Evolutionary conservation across 78 protist genomes (phyloP).

Genomic region (Dictyostelium intermedium): DNA sequence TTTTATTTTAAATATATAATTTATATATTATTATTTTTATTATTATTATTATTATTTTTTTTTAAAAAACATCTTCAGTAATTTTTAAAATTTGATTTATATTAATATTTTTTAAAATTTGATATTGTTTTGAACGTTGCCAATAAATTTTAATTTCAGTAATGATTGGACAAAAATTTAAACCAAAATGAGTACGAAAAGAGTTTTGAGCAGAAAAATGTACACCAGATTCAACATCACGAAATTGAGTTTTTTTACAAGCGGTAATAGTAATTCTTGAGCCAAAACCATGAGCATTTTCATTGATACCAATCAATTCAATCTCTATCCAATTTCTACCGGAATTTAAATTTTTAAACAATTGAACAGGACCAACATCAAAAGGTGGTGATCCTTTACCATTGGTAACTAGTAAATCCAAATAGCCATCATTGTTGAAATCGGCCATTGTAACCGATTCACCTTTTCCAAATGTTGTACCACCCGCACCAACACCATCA

Average conservation of each 20-base stretch:
- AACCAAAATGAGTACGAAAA: slow-evolving; percentile 59
- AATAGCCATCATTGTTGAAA: slow-evolving; percentile 41
- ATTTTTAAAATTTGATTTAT: slow-evolving; percentile 48
- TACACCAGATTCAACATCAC: slow-evolving; percentile 71
- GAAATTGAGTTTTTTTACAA: slow-evolving; percentile 20
- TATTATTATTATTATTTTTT: not conserved
- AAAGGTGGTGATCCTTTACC: slow-evolving; percentile 70
- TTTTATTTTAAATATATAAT: not conserved
- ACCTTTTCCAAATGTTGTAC: slow-evolving; percentile 62
- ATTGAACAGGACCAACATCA: slow-evolving; percentile 61
- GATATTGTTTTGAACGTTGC: slow-evolving; percentile 46
- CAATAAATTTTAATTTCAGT: slow-evolving; percentile 47
- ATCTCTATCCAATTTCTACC: slow-evolving; percentile 46
- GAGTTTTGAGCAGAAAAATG: slow-evolving; percentile 67
- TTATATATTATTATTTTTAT: not conserved
- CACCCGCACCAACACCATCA: slow-evolving; percentile 66
- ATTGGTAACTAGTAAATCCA: slow-evolving; percentile 52
- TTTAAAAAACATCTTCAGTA: not conserved
- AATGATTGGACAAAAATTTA: not conserved
- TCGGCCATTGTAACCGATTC: slow-evolving; percentile 48
- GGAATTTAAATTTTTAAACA: slow-evolving; percentile 4
- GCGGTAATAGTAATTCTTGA: slow-evolving; percentile 12
- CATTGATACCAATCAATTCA: slow-evolving; percentile 32
- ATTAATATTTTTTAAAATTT: slow-evolving; percentile 4
- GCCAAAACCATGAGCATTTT: slow-evolving; percentile 75